Evolutionary conservation across 306 rosid species (phyloP).

Genomic region (Mimosa bimucronata): DNA sequence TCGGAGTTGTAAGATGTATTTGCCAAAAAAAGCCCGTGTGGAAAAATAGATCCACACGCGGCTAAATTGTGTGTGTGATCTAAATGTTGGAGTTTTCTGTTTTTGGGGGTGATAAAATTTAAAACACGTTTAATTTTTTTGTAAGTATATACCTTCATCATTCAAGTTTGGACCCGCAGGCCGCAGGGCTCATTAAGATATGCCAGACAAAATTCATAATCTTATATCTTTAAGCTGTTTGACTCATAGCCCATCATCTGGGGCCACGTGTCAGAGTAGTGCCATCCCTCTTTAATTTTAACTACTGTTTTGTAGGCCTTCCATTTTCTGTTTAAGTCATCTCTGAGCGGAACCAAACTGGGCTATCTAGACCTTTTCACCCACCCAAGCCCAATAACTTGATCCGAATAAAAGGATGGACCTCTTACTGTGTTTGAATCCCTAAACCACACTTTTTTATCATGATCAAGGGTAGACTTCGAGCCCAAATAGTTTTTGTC

Average conservation of each 20-base stretch:
- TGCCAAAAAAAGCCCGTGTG: too few species aligned
- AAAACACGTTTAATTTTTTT: too few species aligned
- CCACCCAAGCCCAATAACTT: background rate
- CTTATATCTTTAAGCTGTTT: too few species aligned
- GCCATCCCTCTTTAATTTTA: background rate
- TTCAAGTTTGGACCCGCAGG: background rate
- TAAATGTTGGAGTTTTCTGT: too few species aligned
- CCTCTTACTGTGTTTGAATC: background rate
- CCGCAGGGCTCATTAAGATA: background rate
- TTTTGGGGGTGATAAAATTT: too few species aligned
- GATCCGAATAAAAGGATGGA: background rate
- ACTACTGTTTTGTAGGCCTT: background rate
- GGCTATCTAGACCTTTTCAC: background rate
- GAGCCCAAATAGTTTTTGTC: too few species aligned
- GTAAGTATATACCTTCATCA: too few species aligned
- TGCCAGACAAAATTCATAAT: background rate
- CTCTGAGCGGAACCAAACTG: background rate
- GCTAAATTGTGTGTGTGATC: too few species aligned
- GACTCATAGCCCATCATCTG: background rate
- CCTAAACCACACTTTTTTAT: background rate
- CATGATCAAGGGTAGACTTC: too few species aligned
- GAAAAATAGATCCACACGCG: too few species aligned
- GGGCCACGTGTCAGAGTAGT: slow-evolving; percentile 8
- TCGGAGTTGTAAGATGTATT: too few species aligned
- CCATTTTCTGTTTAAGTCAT: too few species aligned